These are phyloP conservation scores for Chlorella sp. DNA, from an alignment of 139 green algal genomes.

Conservation along the genomic window DNA sequence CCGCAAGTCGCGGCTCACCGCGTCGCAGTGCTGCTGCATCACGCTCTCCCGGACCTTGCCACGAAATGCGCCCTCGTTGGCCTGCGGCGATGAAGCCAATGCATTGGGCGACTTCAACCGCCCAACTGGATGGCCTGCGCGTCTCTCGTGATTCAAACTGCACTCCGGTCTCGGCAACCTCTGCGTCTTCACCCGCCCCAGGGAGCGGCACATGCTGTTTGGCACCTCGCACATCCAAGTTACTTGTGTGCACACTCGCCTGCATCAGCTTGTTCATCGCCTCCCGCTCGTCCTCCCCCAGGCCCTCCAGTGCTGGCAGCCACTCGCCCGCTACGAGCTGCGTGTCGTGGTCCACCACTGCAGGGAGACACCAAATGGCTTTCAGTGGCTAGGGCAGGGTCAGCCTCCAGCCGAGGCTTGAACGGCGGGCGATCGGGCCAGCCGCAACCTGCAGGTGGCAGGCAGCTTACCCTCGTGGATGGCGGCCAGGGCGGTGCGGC, in stretches of 20 bases:
- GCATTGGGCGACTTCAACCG: too few relatives aligned
- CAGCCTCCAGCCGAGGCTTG: neutral
- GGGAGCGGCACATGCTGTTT: neutral
- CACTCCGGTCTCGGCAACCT: too few relatives aligned
- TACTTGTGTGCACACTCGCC: neutral
- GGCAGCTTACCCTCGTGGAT: constrained; percentile 14
- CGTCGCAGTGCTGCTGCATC: constrained; percentile 21
- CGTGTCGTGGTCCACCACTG: constrained; percentile 34
- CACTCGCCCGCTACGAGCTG: constrained; percentile 3
- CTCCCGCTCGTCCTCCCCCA: neutral
- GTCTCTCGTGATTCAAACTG: too few relatives aligned
- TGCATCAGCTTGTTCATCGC: neutral
- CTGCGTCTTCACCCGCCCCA: too few relatives aligned
- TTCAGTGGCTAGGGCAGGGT: too few relatives aligned
- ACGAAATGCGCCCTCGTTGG: constrained; percentile 47
- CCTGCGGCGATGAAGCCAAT: neutral
- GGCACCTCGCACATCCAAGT: too few relatives aligned
- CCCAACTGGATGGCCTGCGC: too few relatives aligned
- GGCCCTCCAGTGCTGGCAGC: neutral
- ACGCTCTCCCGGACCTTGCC: constrained; percentile 39
- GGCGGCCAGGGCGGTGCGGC: neutral
- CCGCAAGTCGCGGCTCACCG: constrained; percentile 27
- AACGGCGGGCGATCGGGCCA: neutral
- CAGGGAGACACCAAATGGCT: neutral
- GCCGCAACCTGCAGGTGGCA: neutral